A percentile compares a stretch with the other conserved stretches of the same genome.
These are phyloP conservation scores for Gossypium raimondii DNA, from an alignment of 345 rosid genomes.

Conservation along the genomic window DNA sequence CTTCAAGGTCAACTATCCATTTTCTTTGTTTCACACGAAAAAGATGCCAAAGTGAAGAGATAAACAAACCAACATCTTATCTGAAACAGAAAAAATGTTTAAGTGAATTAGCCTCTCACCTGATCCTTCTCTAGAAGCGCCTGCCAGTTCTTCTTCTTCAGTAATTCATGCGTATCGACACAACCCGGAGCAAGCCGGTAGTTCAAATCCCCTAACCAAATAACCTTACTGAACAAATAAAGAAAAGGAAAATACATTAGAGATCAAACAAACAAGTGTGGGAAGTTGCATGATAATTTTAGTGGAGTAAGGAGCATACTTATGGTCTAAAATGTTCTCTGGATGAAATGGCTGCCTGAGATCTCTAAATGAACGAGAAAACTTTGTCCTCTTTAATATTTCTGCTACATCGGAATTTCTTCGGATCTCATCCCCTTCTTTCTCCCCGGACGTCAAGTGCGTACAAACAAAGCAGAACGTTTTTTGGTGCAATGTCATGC, in stretches of 20 bases:
- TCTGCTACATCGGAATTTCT: slow-evolving; percentile 81
- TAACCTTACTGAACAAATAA: slow-evolving; percentile 47
- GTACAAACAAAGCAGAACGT: slow-evolving; percentile 84
- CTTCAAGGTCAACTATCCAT: not conserved
- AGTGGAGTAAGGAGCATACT: slow-evolving; percentile 42
- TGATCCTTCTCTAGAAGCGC: slow-evolving; percentile 71
- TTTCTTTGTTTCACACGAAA: not conserved
- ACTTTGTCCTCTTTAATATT: slow-evolving; percentile 73
- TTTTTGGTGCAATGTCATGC: slow-evolving; percentile 66
- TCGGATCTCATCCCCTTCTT: slow-evolving; percentile 74
- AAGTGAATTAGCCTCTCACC: slow-evolving; percentile 8
- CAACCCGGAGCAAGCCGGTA: slow-evolving; percentile 66
- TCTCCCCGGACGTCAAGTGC: slow-evolving; percentile 90
- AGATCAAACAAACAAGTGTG: not conserved
- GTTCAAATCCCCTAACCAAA: slow-evolving; percentile 98
- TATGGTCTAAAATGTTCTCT: slow-evolving; percentile 65
- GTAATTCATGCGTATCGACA: slow-evolving; percentile 43
- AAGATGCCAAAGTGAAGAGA: not conserved
- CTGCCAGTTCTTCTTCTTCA: slow-evolving; percentile 66
- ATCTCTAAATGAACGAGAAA: slow-evolving; percentile 41
- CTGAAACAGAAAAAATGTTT: not conserved
- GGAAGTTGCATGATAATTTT: not conserved
- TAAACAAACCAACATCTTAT: not conserved
- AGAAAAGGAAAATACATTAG: not conserved
- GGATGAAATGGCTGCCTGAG: slow-evolving; percentile 34